phyloP scores from a whole-genome alignment of 495 filamentous ascomycete genomes.

The Geopyxis carbonaria region DNA sequence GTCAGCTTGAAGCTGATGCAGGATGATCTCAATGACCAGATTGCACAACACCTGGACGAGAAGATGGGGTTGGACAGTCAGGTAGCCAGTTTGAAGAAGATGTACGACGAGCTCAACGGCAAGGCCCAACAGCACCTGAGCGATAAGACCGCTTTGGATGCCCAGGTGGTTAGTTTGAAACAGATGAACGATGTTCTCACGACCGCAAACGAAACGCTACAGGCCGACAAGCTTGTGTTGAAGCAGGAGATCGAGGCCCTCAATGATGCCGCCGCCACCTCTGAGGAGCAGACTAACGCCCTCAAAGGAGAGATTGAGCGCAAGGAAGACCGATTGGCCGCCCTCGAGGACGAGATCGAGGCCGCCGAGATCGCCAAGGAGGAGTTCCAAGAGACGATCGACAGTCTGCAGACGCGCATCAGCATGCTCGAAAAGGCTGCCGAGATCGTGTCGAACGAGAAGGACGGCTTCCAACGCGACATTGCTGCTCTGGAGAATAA shows the following conservation, averaged over 20 bases:
- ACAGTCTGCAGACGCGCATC: conserved; percentile 5
- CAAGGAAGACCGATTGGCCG: conserved; percentile 8
- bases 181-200: conserved; percentile 3
- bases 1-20: too few species aligned
- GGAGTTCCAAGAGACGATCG: conserved; percentile 8
- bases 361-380: conserved; percentile 6
- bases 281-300: conserved; percentile 7
- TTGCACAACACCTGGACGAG: too few species aligned
- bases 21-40: too few species aligned
- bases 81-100: too few species aligned
- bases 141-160: conserved; percentile 1
- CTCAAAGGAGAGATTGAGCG: conserved; percentile 10
- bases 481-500: conserved; percentile 3
- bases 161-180: not conserved
- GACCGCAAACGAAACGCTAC: conserved; percentile 3
- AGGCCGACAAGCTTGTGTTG: conserved; percentile 1
- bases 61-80: too few species aligned
- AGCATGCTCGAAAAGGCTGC: conserved; percentile 4
- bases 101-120: not conserved
- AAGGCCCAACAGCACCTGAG: not conserved
- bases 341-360: conserved; percentile 9
- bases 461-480: conserved; percentile 7
- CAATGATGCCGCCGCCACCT: conserved; percentile 6
- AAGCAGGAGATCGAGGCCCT: conserved; percentile 9
- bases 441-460: not conserved